Evolutionary conservation across 192 early-diverging fungal species (phyloP).

Genomic region (Coemansia umbellata): DNA sequence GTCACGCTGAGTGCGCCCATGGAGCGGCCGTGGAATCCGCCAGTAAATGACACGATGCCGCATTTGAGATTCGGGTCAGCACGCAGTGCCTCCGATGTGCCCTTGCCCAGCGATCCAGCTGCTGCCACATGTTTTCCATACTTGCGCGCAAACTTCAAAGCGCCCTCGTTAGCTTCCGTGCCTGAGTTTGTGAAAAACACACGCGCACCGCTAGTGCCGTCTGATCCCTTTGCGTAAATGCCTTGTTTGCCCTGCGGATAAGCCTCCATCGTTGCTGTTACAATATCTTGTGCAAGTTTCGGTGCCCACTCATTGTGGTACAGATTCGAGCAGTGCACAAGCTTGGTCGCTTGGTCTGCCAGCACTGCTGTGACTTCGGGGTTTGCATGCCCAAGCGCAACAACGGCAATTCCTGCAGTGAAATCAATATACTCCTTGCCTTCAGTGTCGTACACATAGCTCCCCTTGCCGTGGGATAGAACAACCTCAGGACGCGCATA

Average conservation of each 20-base stretch:
- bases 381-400: slow-evolving; percentile 87
- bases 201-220: slow-evolving; percentile 50
- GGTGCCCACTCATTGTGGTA: slow-evolving; percentile 90
- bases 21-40: slow-evolving; percentile 95
- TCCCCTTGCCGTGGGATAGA: slow-evolving; percentile 80
- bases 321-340: slow-evolving; percentile 89
- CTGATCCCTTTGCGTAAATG: slow-evolving; percentile 30
- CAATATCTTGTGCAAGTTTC: slow-evolving; percentile 68
- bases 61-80: slow-evolving; percentile 58
- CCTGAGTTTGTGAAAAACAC: slow-evolving; percentile 97
- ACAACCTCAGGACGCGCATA: slow-evolving; percentile 68
- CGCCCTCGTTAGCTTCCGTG: slow-evolving; percentile 98
- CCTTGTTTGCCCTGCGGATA: slow-evolving; percentile 49
- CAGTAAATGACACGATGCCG: slow-evolving; percentile 78
- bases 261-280: slow-evolving; percentile 55
- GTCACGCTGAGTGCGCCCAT: slow-evolving; percentile 97
- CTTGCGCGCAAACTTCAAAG: slow-evolving; percentile 94
- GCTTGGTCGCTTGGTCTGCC: slow-evolving; percentile 73
- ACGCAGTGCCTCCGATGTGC: slow-evolving; percentile 48
- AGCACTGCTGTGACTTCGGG: slow-evolving; percentile 66
- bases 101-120: slow-evolving; percentile 29
- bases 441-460: slow-evolving; percentile 70
- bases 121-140: slow-evolving; percentile 57
- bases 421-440: slow-evolving; percentile 87
- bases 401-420: slow-evolving; percentile 92